These are phyloP conservation scores for Aspergillus campestris DNA, from an alignment of 495 filamentous ascomycete genomes.

Conservation along the genomic window DNA sequence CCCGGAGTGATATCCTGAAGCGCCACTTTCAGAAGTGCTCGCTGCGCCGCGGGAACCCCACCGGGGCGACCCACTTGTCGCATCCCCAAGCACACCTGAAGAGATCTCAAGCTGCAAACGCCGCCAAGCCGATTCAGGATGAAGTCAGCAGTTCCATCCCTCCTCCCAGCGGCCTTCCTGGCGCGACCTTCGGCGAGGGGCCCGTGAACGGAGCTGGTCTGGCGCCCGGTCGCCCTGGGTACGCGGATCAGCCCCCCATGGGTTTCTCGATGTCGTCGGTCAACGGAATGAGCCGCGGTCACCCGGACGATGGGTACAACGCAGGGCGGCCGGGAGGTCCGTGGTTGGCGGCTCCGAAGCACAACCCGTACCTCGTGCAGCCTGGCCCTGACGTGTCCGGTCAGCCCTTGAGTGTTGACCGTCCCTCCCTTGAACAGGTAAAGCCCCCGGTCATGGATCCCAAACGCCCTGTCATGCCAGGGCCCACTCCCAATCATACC, in stretches of 20 bases:
- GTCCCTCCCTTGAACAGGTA: slow-evolving; percentile 40
- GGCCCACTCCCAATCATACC: slow-evolving; percentile 31
- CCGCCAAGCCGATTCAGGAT: slow-evolving; percentile 42
- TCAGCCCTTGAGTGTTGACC: slow-evolving; percentile 42
- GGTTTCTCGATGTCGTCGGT: slow-evolving; percentile 39
- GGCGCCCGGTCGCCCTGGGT: slow-evolving; percentile 30
- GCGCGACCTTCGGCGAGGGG: slow-evolving; percentile 37
- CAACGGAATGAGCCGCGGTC: slow-evolving; percentile 40
- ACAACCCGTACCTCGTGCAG: slow-evolving; percentile 42
- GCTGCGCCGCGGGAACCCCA: slow-evolving; percentile 87
- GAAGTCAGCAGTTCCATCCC: slow-evolving; percentile 41
- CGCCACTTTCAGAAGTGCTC: slow-evolving; percentile 98
- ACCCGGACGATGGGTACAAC: slow-evolving; percentile 30
- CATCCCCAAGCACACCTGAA: slow-evolving; percentile 84
- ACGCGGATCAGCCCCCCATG: slow-evolving; percentile 38
- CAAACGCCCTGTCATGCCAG: slow-evolving; percentile 38
- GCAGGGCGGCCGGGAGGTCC: slow-evolving; percentile 31
- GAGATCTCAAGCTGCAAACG: slow-evolving; percentile 55
- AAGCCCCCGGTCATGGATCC: slow-evolving; percentile 38
- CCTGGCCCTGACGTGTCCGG: slow-evolving; percentile 32
- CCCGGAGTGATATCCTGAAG: slow-evolving; percentile 94
- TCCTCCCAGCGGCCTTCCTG: slow-evolving; percentile 35
- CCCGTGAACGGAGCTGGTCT: slow-evolving; percentile 39
- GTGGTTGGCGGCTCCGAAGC: slow-evolving; percentile 41
- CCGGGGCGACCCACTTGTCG: slow-evolving; percentile 82